Conservation (phyloP, 176 grass and related monocot genomes). For the Triticum turgidum region DNA sequence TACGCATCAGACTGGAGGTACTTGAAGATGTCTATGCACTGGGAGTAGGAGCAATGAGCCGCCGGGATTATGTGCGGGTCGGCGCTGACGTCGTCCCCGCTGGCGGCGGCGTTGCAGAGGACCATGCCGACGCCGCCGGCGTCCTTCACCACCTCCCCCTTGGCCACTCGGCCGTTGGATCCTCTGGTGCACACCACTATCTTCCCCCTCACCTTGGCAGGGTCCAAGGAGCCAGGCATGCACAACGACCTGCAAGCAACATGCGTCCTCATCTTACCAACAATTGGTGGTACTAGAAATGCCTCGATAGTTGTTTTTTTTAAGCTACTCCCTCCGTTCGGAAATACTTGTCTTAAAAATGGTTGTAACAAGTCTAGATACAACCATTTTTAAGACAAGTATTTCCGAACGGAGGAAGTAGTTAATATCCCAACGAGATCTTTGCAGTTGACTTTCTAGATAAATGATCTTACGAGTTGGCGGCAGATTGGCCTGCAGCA, state of each 20-base stretch:
- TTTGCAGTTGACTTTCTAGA: background rate
- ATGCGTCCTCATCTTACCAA: background rate
- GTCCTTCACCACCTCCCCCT: slow-evolving; percentile 46
- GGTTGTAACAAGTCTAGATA: too few relatives aligned
- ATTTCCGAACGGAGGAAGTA: too few relatives aligned
- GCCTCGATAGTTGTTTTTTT: too few relatives aligned
- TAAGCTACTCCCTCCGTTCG: too few relatives aligned
- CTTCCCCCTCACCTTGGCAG: slow-evolving; percentile 34
- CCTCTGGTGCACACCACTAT: slow-evolving; percentile 72
- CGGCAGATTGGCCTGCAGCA: background rate
- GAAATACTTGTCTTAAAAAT: too few relatives aligned
- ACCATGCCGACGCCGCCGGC: slow-evolving; percentile 64
- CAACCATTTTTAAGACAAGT: too few relatives aligned
- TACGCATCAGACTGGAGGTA: slow-evolving; percentile 37
- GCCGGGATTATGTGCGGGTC: slow-evolving; percentile 60
- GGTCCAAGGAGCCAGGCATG: slow-evolving; percentile 44
- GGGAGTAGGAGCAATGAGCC: slow-evolving; percentile 51
- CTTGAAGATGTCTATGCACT: slow-evolving; percentile 22
- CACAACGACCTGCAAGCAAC: slow-evolving; percentile 45
- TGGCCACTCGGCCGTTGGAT: slow-evolving; percentile 27
- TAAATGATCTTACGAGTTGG: slow-evolving; percentile 37
- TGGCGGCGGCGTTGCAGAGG: slow-evolving; percentile 44
- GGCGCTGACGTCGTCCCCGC: slow-evolving; percentile 23
- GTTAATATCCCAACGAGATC: background rate
- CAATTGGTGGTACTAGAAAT: background rate